Evolutionary conservation across 2,329 filamentous ascomycete genomes (phyloP).

Genomic region (Ceratocystis albifundus): DNA sequence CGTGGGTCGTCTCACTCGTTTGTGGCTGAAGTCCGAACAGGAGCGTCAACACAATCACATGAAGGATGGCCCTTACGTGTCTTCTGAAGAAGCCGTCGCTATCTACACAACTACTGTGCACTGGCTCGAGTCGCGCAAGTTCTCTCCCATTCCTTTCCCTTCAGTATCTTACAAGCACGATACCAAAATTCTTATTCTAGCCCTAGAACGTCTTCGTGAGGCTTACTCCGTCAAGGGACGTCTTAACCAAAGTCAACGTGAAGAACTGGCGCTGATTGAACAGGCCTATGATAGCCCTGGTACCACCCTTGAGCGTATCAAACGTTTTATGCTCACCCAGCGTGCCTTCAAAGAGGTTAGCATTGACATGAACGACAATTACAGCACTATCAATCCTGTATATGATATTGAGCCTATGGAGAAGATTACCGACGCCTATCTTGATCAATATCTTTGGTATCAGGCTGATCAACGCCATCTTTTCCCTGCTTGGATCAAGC

Average conservation of each 20-base stretch:
- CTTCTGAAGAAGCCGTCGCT: slow-evolving; percentile 93
- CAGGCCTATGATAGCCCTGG: slow-evolving; percentile 97
- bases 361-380: slow-evolving; percentile 99
- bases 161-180: slow-evolving; percentile 99
- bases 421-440: slow-evolving; percentile 97
- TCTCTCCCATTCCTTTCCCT: slow-evolving; percentile 95
- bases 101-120: slow-evolving; percentile 99
- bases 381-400: slow-evolving; percentile 96
- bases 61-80: slow-evolving; percentile 97
- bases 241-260: slow-evolving; percentile 92
- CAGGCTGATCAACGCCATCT: slow-evolving; percentile 94
- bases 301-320: slow-evolving; percentile 90
- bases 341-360: slow-evolving; percentile 98
- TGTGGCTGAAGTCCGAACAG: slow-evolving; percentile 97
- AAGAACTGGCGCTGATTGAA: slow-evolving; percentile 91
- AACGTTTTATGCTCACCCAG: slow-evolving; percentile 92
- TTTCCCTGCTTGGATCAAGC: slow-evolving; percentile 98
- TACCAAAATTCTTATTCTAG: slow-evolving; percentile 94
- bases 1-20: slow-evolving; percentile 77
- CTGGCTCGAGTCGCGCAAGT: slow-evolving; percentile 96
- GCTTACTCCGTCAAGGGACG: slow-evolving; percentile 96
- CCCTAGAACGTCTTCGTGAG: slow-evolving; percentile 82
- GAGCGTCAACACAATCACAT: slow-evolving; percentile 98
- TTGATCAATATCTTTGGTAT: slow-evolving; percentile 98
- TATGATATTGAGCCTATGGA: slow-evolving; percentile 99